Percentiles rank a stretch among this genome's conserved stretches.
phyloP scores from a whole-genome alignment of 805 yeast genomes.

The Kazachstania bromeliacearum region DNA sequence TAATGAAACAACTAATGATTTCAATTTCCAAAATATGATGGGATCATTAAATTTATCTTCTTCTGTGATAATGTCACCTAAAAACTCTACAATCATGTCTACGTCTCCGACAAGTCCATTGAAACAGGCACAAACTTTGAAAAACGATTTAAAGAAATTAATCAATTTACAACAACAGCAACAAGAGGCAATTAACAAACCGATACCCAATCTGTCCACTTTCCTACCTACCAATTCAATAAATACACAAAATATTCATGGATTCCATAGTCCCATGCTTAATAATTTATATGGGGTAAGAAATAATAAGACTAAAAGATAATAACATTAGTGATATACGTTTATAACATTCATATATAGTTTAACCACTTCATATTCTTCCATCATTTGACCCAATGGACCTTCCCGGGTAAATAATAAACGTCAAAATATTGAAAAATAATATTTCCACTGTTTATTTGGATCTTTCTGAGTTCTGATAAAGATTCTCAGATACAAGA shows the following conservation, averaged over 20 bases:
- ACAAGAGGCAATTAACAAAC: neutral
- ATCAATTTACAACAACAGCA: conserved; percentile 1
- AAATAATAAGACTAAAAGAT: neutral
- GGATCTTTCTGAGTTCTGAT: too few relatives aligned
- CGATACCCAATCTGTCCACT: neutral
- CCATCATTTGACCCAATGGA: too few relatives aligned
- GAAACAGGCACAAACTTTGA: conserved; percentile 6
- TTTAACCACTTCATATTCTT: too few relatives aligned
- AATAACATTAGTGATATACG: too few relatives aligned
- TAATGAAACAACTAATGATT: neutral
- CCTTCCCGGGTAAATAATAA: too few relatives aligned
- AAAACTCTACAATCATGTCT: neutral
- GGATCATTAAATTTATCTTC: neutral
- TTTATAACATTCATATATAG: too few relatives aligned
- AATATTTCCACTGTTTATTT: too few relatives aligned
- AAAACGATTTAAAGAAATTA: conserved; percentile 6
- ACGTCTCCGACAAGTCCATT: neutral
- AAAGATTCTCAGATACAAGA: too few relatives aligned
- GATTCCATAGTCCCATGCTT: conserved; percentile 8
- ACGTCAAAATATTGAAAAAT: too few relatives aligned
- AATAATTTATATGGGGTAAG: conserved; percentile 9
- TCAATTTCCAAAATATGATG: too few relatives aligned
- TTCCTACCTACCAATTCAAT: neutral
- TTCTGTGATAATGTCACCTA: neutral
- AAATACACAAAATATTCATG: conserved; percentile 1